A percentile compares a stretch with the other conserved stretches of the same genome.
These are phyloP conservation scores for Yarrowia yakushimensis DNA, from an alignment of 805 yeast genomes.

Conservation along the genomic window DNA sequence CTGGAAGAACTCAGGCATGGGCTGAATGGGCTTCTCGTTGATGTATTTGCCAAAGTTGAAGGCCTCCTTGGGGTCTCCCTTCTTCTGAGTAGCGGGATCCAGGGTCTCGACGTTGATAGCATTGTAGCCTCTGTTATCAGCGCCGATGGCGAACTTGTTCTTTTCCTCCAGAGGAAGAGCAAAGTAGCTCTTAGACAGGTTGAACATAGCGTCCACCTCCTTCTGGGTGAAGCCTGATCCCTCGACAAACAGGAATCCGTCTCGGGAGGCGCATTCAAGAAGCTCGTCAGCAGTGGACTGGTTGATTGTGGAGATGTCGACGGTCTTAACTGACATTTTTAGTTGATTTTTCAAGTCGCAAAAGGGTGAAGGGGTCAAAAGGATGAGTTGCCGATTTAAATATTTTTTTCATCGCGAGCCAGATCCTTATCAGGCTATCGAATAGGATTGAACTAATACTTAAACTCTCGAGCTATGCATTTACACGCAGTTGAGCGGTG, in stretches of 20 bases:
- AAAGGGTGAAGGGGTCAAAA: neutral
- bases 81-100: constrained; percentile 39
- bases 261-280: constrained; percentile 56
- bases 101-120: constrained; percentile 52
- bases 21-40: constrained; percentile 44
- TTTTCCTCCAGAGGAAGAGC: constrained; percentile 52
- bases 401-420: neutral
- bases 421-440: neutral
- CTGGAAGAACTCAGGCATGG: constrained; percentile 53
- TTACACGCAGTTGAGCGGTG: neutral
- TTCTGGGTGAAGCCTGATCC: constrained; percentile 60
- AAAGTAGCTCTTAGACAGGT: constrained; percentile 51
- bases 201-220: constrained; percentile 52
- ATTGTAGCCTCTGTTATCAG: constrained; percentile 60
- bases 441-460: constrained; percentile 3
- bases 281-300: constrained; percentile 49
- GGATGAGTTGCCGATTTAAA: neutral
- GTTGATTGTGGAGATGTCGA: constrained; percentile 52
- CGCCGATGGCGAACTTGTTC: constrained; percentile 47
- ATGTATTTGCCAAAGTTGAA: constrained; percentile 61
- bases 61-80: constrained; percentile 50
- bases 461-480: neutral
- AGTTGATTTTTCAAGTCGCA: neutral
- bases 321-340: constrained; percentile 30
- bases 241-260: constrained; percentile 63